These are phyloP conservation scores for Trichoderma sp. DNA, from an alignment of 2,329 filamentous ascomycete species.

Conservation along the genomic window DNA sequence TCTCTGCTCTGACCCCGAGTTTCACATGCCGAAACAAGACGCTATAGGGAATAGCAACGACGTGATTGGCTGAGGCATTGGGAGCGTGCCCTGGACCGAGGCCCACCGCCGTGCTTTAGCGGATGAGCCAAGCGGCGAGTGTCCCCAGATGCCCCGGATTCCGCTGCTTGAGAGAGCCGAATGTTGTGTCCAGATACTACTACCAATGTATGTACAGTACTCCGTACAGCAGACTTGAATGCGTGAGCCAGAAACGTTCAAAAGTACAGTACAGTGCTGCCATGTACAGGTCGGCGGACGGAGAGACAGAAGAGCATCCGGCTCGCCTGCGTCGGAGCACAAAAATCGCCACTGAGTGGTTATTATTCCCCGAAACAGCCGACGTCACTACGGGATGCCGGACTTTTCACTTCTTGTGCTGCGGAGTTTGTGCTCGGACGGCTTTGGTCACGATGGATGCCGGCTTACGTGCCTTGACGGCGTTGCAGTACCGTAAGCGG, in stretches of 20 bases:
- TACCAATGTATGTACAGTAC: too few species aligned
- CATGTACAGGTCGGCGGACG: neutral
- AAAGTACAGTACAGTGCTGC: too few species aligned
- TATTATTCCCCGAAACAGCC: constrained; percentile 19
- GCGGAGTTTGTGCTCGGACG: neutral
- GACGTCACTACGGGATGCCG: constrained; percentile 16
- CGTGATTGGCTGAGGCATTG: neutral
- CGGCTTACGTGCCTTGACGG: neutral
- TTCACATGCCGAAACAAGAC: constrained; percentile 11
- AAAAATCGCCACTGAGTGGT: constrained; percentile 13
- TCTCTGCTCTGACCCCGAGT: neutral
- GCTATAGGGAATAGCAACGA: neutral
- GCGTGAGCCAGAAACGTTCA: neutral
- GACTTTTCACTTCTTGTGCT: neutral
- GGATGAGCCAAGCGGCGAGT: neutral
- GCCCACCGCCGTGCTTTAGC: constrained; percentile 10
- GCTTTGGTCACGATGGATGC: neutral
- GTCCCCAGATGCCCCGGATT: constrained; percentile 11
- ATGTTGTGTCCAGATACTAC: too few species aligned
- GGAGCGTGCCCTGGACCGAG: constrained; percentile 1
- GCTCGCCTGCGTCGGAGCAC: constrained; percentile 7
- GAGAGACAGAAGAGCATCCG: neutral
- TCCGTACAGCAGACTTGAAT: neutral
- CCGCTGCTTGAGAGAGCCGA: neutral
- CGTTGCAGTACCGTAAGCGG: neutral